A percentile compares a stretch with the other conserved stretches of the same genome.
phyloP scores from a whole-genome alignment of 2,329 filamentous ascomycete species.

The Rutstroemia sp. region DNA sequence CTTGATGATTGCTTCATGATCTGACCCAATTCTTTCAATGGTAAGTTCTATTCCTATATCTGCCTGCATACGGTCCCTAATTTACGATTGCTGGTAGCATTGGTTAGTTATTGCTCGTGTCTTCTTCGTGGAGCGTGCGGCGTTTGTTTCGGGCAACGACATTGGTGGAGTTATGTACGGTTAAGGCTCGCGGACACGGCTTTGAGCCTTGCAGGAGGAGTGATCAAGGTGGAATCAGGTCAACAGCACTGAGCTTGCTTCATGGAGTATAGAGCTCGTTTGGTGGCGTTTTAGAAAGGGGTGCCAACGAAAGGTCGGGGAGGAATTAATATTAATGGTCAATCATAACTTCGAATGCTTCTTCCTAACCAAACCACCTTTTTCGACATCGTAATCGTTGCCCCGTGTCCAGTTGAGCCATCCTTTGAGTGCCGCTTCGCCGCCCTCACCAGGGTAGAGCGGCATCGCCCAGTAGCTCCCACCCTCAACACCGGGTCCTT shows the following conservation, averaged over 20 bases:
- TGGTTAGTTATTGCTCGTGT: background rate
- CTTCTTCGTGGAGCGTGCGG: background rate
- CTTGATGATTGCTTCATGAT: conserved; percentile 6
- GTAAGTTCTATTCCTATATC: conserved; percentile 2
- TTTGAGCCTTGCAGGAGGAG: too few relatives aligned
- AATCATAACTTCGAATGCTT: conserved; percentile 37
- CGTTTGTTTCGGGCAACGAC: background rate
- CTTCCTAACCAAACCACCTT: conserved; percentile 53
- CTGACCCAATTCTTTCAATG: conserved; percentile 5
- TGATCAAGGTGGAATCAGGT: background rate
- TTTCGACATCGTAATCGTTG: conserved; percentile 58
- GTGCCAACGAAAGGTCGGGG: background rate
- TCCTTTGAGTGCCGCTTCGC: conserved; percentile 56
- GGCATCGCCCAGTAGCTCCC: conserved; percentile 56
- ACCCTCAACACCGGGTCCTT: conserved; percentile 58
- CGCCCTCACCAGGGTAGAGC: conserved; percentile 62
- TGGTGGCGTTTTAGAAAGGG: conserved; percentile 2
- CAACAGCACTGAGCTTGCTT: background rate
- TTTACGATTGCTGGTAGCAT: background rate
- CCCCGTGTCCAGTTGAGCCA: conserved; percentile 78
- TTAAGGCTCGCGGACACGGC: too few relatives aligned
- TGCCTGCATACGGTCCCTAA: background rate
- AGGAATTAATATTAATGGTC: background rate
- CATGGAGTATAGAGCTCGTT: conserved; percentile 3
- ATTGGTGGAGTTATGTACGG: background rate